Conservation (phyloP, 1,284 basidiomycete species). For the Inonotus obliquus region DNA sequence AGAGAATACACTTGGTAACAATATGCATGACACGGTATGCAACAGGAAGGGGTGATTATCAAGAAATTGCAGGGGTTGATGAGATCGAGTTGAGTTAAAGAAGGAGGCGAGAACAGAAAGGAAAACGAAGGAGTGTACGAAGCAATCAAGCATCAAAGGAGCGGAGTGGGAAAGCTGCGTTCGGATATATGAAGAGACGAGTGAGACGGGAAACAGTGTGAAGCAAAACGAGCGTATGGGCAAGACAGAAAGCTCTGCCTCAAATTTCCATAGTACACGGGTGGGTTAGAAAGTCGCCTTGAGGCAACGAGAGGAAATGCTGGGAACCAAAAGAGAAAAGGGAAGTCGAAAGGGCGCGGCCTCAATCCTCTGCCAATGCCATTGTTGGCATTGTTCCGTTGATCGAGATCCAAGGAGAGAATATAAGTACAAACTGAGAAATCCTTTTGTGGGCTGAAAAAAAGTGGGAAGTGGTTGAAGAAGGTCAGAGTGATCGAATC, state of each 20-base stretch:
- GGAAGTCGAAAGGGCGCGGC: not conserved
- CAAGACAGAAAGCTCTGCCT: not conserved
- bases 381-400: not conserved
- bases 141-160: not conserved
- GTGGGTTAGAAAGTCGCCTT: not conserved
- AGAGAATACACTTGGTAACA: not conserved
- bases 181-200: not conserved
- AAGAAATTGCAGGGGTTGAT: not conserved
- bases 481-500: not conserved
- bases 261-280: not conserved
- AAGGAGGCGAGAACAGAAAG: not conserved
- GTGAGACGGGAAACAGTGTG: not conserved
- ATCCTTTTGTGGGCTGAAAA: not conserved
- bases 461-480: not conserved
- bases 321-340: not conserved
- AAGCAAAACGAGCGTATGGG: not conserved
- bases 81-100: not conserved
- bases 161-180: not conserved
- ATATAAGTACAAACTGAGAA: not conserved
- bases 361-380: too few relatives aligned
- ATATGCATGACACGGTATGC: not conserved
- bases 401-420: not conserved
- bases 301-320: not conserved
- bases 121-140: not conserved
- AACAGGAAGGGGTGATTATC: not conserved